phyloP scores from a whole-genome alignment of 2,329 filamentous ascomycete species.

The Claviceps maximensis region DNA sequence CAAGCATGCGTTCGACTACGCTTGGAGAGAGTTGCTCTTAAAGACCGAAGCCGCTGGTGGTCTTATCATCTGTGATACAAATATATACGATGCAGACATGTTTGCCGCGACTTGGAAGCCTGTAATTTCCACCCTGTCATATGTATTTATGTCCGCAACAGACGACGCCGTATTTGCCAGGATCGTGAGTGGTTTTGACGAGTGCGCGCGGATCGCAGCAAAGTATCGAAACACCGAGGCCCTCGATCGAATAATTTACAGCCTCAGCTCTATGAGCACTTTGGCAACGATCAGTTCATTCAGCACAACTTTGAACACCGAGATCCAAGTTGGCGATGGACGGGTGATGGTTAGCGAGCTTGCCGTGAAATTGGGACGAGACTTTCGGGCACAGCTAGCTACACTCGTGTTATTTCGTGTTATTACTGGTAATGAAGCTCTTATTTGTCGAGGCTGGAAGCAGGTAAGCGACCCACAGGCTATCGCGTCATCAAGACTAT shows the following conservation, averaged over 20 bases:
- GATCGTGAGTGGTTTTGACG: slow-evolving; percentile 88
- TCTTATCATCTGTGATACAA: slow-evolving; percentile 72
- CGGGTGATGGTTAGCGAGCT: slow-evolving; percentile 98
- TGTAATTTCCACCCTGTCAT: slow-evolving; percentile 85
- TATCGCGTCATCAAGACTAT: neutral
- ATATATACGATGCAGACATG: slow-evolving; percentile 95
- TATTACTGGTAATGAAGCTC: slow-evolving; percentile 68
- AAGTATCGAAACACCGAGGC: slow-evolving; percentile 74
- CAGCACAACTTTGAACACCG: slow-evolving; percentile 83
- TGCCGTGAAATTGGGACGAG: slow-evolving; percentile 85
- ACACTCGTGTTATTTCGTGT: slow-evolving; percentile 93
- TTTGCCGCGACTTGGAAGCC: slow-evolving; percentile 93
- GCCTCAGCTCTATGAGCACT: slow-evolving; percentile 80
- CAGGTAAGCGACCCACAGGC: slow-evolving; percentile 40
- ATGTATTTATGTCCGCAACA: slow-evolving; percentile 97
- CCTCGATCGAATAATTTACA: slow-evolving; percentile 84
- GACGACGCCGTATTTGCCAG: slow-evolving; percentile 91
- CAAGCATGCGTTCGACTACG: slow-evolving; percentile 90
- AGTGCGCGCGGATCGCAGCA: slow-evolving; percentile 85
- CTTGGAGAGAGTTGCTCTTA: slow-evolving; percentile 85
- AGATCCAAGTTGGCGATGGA: slow-evolving; percentile 82
- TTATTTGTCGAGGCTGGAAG: slow-evolving; percentile 67
- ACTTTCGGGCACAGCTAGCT: slow-evolving; percentile 86
- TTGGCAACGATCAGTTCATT: slow-evolving; percentile 62
- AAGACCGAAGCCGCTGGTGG: slow-evolving; percentile 68